Conservation (phyloP, 148 eudicot genomes). For the Drosera capensis region DNA sequence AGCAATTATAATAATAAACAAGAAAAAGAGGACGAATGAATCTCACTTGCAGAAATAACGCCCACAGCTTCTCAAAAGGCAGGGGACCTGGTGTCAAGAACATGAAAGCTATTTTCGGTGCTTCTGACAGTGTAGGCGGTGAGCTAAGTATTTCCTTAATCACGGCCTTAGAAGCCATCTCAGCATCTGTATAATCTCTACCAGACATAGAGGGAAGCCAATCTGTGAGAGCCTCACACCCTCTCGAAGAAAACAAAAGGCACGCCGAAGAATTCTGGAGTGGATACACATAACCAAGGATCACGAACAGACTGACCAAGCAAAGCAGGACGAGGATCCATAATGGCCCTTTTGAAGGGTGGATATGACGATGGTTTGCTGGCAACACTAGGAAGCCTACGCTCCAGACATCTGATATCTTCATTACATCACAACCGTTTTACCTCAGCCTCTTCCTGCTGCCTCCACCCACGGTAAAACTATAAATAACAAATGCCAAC, state of each 20-base stretch:
- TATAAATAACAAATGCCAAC: too few relatives aligned
- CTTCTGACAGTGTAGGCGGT: slow-evolving; percentile 23
- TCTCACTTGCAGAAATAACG: slow-evolving; percentile 47
- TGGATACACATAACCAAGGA: slow-evolving; percentile 68
- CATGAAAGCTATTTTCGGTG: slow-evolving; percentile 61
- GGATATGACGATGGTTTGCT: slow-evolving; percentile 38
- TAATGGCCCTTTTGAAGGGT: slow-evolving; percentile 48
- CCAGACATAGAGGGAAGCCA: slow-evolving; percentile 53
- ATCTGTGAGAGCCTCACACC: slow-evolving; percentile 45
- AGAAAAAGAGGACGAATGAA: slow-evolving; percentile 8
- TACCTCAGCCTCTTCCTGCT: too few relatives aligned
- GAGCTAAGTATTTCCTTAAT: slow-evolving; percentile 34
- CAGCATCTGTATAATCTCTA: slow-evolving; percentile 63
- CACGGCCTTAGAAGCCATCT: slow-evolving; percentile 41
- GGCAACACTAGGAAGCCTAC: slow-evolving; percentile 54
- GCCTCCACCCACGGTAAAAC: too few relatives aligned
- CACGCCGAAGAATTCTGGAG: slow-evolving; percentile 57
- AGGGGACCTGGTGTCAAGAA: slow-evolving; percentile 50
- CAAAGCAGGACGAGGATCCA: slow-evolving; percentile 66
- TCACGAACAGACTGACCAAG: slow-evolving; percentile 44
- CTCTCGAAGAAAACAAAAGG: slow-evolving; percentile 52
- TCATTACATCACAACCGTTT: too few relatives aligned
- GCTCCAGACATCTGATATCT: slow-evolving; percentile 51
- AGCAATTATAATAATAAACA: too few relatives aligned
- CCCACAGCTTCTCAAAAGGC: slow-evolving; percentile 73